These are phyloP conservation scores for Trypanosoma mega DNA, from an alignment of 208 protist species.

Conservation along the genomic window DNA sequence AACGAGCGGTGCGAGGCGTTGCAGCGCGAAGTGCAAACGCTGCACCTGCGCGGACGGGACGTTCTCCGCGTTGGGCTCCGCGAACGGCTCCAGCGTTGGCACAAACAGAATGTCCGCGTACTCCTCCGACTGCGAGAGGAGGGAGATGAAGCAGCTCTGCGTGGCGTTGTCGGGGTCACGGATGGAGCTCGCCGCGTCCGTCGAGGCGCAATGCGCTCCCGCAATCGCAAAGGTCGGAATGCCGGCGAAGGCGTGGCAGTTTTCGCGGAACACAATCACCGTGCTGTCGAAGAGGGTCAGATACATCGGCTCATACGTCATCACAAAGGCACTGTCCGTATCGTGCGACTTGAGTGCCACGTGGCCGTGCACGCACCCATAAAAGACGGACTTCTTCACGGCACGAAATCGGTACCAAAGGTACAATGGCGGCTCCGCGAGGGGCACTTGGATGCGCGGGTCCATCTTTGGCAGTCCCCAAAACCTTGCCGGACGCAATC, in stretches of 20 bases:
- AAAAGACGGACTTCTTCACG: conserved; percentile 36
- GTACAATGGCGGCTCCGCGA: conserved; percentile 37
- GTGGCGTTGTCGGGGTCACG: not conserved
- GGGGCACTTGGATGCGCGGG: conserved; percentile 40
- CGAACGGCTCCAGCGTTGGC: conserved; percentile 2
- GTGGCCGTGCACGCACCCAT: conserved; percentile 39
- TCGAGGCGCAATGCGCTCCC: not conserved
- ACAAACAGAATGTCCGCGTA: conserved; percentile 5
- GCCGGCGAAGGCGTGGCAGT: not conserved
- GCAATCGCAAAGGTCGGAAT: not conserved
- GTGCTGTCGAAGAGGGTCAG: conserved; percentile 3
- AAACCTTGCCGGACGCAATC: conserved; percentile 31
- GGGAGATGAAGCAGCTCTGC: not conserved
- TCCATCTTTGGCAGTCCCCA: conserved; percentile 37
- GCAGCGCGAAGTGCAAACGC: not conserved
- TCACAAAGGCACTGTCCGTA: not conserved
- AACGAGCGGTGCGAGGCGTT: not conserved
- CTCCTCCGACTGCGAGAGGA: not conserved
- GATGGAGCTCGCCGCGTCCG: not conserved
- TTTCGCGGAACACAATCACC: conserved; percentile 5
- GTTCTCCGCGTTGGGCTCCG: conserved; percentile 1
- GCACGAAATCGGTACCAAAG: conserved; percentile 30
- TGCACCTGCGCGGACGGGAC: not conserved
- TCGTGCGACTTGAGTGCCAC: conserved; percentile 3
- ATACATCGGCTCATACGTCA: conserved; percentile 2